phyloP scores from a whole-genome alignment of 352 stramenopile species.

The Phytophthora agathidicida region DNA sequence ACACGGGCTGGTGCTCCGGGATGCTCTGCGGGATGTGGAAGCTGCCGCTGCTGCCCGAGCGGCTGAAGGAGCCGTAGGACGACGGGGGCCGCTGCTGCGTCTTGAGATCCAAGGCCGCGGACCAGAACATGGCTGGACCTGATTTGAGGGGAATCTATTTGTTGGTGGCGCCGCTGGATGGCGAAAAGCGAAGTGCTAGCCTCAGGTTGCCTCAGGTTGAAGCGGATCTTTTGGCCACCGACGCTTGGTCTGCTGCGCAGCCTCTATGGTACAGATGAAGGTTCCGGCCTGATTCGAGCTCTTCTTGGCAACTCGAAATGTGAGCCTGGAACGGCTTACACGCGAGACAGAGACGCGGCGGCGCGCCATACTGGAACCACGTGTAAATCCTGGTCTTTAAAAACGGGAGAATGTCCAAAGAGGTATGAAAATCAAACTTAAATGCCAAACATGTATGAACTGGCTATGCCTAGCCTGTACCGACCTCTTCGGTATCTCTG shows the following conservation, averaged over 20 bases:
- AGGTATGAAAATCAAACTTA: no score
- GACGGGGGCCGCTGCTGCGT: slow-evolving; percentile 33
- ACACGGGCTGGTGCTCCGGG: slow-evolving; percentile 70
- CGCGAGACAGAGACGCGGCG: slow-evolving; percentile 11
- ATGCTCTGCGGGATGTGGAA: slow-evolving; percentile 81
- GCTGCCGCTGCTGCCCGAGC: slow-evolving; percentile 33
- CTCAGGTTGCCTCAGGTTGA: no score
- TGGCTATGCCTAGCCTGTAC: no score
- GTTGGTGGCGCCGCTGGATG: no score
- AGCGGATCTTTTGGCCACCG: slow-evolving; percentile 25
- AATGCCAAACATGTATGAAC: no score
- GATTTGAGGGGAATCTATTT: no score
- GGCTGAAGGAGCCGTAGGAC: slow-evolving; percentile 73
- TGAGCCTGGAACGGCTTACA: slow-evolving; percentile 17
- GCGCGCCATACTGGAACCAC: slow-evolving; percentile 11
- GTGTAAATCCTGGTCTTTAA: no score
- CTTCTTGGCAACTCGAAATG: slow-evolving; percentile 1
- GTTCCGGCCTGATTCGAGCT: slow-evolving; percentile 21
- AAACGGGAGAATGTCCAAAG: no score
- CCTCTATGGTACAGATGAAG: slow-evolving; percentile 2
- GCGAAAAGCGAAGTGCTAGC: no score
- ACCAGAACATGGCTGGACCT: slow-evolving; percentile 69
- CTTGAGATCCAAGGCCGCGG: slow-evolving; percentile 68
- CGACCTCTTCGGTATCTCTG: no score
- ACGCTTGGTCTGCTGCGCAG: slow-evolving; percentile 9